Evolutionary conservation across 306 rosid species (phyloP).

Genomic region (Corylus heterophylla): DNA sequence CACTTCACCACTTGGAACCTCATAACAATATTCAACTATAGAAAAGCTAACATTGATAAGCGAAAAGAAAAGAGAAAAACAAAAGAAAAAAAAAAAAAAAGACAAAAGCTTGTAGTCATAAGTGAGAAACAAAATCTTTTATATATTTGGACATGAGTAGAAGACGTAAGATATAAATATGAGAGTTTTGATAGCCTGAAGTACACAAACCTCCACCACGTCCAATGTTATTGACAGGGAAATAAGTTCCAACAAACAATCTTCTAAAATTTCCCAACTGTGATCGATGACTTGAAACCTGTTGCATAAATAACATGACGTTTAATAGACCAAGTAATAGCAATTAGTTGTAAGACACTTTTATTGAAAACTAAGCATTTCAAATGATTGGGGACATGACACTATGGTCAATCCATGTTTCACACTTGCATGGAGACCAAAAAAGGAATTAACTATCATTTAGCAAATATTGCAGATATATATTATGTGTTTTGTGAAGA

Average conservation of each 20-base stretch:
- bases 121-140: background rate
- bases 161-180: background rate
- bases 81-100: background rate
- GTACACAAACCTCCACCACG: slow-evolving; percentile 47
- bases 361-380: background rate
- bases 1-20: background rate
- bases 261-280: slow-evolving; percentile 39
- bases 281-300: slow-evolving; percentile 59
- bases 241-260: slow-evolving; percentile 43
- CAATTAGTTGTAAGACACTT: background rate
- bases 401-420: background rate
- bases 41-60: background rate
- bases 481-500: background rate
- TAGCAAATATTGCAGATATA: background rate
- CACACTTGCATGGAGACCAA: background rate
- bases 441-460: background rate
- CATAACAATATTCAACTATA: background rate
- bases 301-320: slow-evolving; percentile 32
- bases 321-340: background rate
- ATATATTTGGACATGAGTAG: background rate
- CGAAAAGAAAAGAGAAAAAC: background rate
- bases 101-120: background rate
- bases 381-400: background rate
- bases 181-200: background rate
- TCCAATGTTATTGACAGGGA: slow-evolving; percentile 38